These are phyloP conservation scores for Boechera stricta DNA, from an alignment of 345 rosid species.

Conservation along the genomic window DNA sequence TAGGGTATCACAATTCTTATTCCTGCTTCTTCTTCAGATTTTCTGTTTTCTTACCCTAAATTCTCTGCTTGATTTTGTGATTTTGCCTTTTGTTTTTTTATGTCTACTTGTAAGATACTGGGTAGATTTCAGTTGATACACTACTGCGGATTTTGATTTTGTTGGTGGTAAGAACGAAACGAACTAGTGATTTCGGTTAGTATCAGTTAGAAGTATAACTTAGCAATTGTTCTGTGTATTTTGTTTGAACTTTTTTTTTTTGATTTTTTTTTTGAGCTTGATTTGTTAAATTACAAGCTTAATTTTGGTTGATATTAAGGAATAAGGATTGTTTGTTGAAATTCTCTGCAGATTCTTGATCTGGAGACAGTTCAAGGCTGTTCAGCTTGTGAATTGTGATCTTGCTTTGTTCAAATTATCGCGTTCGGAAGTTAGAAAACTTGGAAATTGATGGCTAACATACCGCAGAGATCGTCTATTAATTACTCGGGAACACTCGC, in stretches of 20 bases:
- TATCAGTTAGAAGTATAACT: constrained; percentile 2
- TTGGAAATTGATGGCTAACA: constrained; percentile 66
- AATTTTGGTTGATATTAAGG: not conserved
- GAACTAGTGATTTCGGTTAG: constrained; percentile 37
- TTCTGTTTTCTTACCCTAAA: constrained; percentile 38
- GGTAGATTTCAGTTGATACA: constrained; percentile 29
- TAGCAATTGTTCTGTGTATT: not conserved
- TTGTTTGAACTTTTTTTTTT: not conserved
- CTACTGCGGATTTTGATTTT: constrained; percentile 34
- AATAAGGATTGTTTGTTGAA: constrained; percentile 18
- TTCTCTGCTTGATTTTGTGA: constrained; percentile 29
- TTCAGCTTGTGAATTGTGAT: constrained; percentile 34
- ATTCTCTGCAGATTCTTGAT: constrained; percentile 36
- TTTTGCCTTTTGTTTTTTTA: constrained; percentile 15
- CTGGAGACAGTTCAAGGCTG: constrained; percentile 3
- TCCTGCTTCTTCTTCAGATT: not conserved
- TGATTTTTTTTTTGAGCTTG: constrained; percentile 34
- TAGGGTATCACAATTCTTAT: constrained; percentile 45
- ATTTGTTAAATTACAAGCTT: constrained; percentile 24
- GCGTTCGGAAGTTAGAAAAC: constrained; percentile 14
- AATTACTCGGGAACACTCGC: constrained; percentile 53
- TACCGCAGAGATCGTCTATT: constrained; percentile 55
- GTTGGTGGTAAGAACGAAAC: constrained; percentile 35
- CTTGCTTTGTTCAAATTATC: constrained; percentile 24
- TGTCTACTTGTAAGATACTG: not conserved